phyloP scores from a whole-genome alignment of 257 asterid species.

The Nicotiana obtusifolia region DNA sequence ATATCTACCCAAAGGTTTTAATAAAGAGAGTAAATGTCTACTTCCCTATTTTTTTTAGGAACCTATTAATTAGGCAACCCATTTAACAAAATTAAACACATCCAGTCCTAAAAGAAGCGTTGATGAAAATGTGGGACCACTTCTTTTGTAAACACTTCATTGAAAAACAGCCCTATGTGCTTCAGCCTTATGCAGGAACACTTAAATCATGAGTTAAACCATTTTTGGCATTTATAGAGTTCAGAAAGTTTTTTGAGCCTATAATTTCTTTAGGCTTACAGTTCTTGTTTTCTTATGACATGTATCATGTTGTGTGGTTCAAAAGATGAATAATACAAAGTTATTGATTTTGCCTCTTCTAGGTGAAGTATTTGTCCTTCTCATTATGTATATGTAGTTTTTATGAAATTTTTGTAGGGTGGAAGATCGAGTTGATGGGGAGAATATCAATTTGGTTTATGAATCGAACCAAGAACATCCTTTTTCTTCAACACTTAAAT shows the following conservation, averaged over 20 bases:
- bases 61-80: background rate
- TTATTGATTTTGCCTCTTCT: background rate
- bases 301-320: background rate
- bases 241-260: background rate
- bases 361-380: background rate
- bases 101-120: background rate
- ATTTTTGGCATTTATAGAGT: background rate
- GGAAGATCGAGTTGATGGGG: background rate
- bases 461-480: background rate
- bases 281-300: background rate
- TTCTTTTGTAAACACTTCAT: background rate
- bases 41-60: background rate
- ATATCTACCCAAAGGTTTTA: no score
- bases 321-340: background rate
- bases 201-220: background rate
- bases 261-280: background rate
- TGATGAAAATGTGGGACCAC: background rate
- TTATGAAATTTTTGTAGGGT: background rate
- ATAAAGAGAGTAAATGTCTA: background rate
- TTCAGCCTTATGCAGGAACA: background rate
- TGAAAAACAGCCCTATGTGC: background rate
- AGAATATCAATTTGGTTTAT: background rate
- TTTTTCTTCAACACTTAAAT: background rate
- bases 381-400: background rate
- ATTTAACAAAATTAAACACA: background rate